Base-by-base conservation (phyloP, 1,139 yeast species). In the Pichia terricola region DNA sequence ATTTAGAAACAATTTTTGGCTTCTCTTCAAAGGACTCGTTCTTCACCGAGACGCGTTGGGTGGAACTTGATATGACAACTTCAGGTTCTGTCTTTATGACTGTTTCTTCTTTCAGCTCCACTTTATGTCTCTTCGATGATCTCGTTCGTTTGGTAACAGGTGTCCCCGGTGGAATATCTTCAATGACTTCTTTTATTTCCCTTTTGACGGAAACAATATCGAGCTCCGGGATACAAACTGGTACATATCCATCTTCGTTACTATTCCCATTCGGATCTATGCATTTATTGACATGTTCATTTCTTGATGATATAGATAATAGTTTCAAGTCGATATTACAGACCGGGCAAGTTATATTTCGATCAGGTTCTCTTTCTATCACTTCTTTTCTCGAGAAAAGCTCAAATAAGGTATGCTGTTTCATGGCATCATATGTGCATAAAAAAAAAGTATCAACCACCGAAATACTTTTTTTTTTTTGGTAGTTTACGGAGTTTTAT, bases 201-300 rank as follows among this genome's bases (percentile, higher is more conserved):
- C 22, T 16, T 16, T 16, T 16, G 22, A 16, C 22, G 22, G 22
- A 16, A 16, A 16, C 22, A 16, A 16, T 16, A 16, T 16, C 22
- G 22, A 16, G 22, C 22, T 16, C 22, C 22, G 22, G 22, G 22
- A 16, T 16, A 16, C 22, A 16, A 16, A 16, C 22, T 16, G 22
- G 22, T 16, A 16, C 22, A 16, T 16, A 16, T 16, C 22, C 22
- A 16, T 16, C 22, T 16, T 16, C 22, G 22, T 16, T 16, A 16
- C 22, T 16, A 16, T 16, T 16, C 22, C 22, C 32, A n/a, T 10
- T 8, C 5, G 48, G 42, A 34, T 49, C 48, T 25, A 76, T 54
- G 51, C 87, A 81, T 26, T 64, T 61, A 47, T 79, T 81, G 26
- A 79, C 83, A 55, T 81, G 88, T n/a, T 65, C 62, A 9, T 70